A percentile compares a stretch with the other conserved stretches of the same genome.
These are phyloP conservation scores for Tubosaeta sp. DNA, from an alignment of 768 basidiomycete species.

Conservation along the genomic window DNA sequence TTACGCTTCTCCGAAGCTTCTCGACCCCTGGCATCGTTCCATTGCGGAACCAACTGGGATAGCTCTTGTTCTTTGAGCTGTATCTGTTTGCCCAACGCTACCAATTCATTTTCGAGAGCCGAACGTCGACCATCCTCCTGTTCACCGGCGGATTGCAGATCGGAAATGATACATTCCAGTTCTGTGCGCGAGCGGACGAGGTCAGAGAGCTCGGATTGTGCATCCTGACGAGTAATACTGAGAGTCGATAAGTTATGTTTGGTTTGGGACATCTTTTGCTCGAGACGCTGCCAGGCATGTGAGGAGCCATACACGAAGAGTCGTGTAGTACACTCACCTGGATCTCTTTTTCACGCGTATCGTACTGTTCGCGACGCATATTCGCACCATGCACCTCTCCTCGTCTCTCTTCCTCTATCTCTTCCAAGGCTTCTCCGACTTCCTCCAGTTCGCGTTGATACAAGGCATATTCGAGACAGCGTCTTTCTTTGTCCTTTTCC, in stretches of 20 bases:
- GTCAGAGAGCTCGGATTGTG: slow-evolving; percentile 81
- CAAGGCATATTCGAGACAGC: slow-evolving; percentile 92
- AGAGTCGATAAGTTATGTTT: slow-evolving; percentile 72
- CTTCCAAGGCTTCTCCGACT: slow-evolving; percentile 78
- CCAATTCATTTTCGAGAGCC: slow-evolving; percentile 62
- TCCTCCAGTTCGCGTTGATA: slow-evolving; percentile 91
- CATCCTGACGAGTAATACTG: slow-evolving; percentile 64
- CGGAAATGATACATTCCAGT: slow-evolving; percentile 76
- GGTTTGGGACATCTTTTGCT: slow-evolving; percentile 63
- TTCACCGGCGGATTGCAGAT: slow-evolving; percentile 64
- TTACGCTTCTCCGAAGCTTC: slow-evolving; percentile 56
- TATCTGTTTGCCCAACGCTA: slow-evolving; percentile 56
- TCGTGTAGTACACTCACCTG: slow-evolving; percentile 48
- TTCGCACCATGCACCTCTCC: slow-evolving; percentile 85
- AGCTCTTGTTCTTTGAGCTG: slow-evolving; percentile 58
- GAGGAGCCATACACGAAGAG: background rate
- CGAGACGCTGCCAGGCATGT: slow-evolving; percentile 53
- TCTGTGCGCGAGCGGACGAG: slow-evolving; percentile 82
- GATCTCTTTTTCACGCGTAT: slow-evolving; percentile 78
- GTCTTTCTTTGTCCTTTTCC: slow-evolving; percentile 89
- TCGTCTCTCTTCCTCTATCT: slow-evolving; percentile 78
- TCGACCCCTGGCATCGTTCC: slow-evolving; percentile 52
- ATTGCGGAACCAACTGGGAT: slow-evolving; percentile 62
- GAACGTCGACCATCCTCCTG: slow-evolving; percentile 62
- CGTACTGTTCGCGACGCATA: slow-evolving; percentile 75